These are phyloP conservation scores for Canavalia ensiformis DNA, from an alignment of 306 rosid genomes.

Conservation along the genomic window DNA sequence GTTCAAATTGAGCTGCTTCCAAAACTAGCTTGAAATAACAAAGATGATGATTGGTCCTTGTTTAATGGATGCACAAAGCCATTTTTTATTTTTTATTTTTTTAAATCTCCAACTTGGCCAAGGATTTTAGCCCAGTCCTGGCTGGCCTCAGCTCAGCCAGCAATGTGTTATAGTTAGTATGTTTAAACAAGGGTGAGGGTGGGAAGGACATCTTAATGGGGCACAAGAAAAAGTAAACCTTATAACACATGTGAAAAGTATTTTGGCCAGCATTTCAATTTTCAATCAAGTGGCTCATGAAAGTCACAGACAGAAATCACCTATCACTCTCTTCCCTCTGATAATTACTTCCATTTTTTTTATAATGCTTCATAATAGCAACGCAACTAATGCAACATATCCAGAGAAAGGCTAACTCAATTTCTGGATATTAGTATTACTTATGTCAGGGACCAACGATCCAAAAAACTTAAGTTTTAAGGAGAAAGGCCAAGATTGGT, in stretches of 20 bases:
- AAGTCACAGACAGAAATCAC: conserved; percentile 7
- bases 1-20: not conserved
- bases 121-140: conserved; percentile 1
- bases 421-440: not conserved
- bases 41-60: not conserved
- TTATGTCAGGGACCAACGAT: not conserved
- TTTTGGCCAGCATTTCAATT: conserved; percentile 16
- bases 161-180: not conserved
- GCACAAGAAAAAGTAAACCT: not conserved
- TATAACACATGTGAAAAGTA: not conserved
- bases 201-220: not conserved
- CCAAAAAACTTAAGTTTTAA: not conserved
- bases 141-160: not conserved
- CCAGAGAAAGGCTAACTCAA: conserved; percentile 11
- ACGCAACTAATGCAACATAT: not conserved
- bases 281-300: conserved; percentile 14
- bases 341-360: conserved; percentile 11
- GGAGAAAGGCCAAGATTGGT: conserved; percentile 2
- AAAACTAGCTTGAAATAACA: conserved; percentile 9
- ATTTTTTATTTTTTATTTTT: not conserved
- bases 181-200: not conserved
- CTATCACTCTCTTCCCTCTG: not conserved
- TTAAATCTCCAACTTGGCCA: not conserved
- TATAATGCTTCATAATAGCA: conserved; percentile 6
- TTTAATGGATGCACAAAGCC: not conserved